These are phyloP conservation scores for Prinsepia uniflora DNA, from an alignment of 306 rosid genomes.

Conservation along the genomic window DNA sequence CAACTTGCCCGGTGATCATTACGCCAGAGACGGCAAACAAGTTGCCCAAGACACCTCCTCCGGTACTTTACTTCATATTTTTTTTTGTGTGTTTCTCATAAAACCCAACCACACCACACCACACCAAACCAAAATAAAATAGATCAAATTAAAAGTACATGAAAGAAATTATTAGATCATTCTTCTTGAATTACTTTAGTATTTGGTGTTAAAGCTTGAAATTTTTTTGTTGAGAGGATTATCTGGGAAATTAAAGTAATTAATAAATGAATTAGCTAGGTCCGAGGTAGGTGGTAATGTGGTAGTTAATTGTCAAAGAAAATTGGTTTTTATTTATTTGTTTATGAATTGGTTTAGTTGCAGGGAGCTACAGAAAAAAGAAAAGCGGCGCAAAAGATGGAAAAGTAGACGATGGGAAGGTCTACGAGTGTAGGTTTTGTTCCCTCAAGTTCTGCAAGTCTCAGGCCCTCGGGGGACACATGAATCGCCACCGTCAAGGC, in stretches of 20 bases:
- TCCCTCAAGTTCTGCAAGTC: constrained; percentile 99
- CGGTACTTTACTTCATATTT: constrained; percentile 26
- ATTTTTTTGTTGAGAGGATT: not conserved
- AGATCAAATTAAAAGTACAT: too few species aligned
- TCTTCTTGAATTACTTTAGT: not conserved
- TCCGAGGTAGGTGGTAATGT: constrained; percentile 21
- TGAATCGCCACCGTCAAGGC: constrained; percentile 99
- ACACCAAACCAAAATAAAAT: too few species aligned
- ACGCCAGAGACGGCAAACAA: constrained; percentile 58
- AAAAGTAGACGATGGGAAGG: constrained; percentile 81
- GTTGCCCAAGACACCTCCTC: constrained; percentile 40
- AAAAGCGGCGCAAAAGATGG: constrained; percentile 81
- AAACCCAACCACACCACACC: too few species aligned
- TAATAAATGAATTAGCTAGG: not conserved
- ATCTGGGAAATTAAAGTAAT: constrained; percentile 17
- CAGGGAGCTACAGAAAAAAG: constrained; percentile 72
- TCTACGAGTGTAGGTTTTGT: constrained; percentile 97
- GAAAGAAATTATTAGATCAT: too few species aligned
- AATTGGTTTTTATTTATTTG: constrained; percentile 16
- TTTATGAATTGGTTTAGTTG: constrained; percentile 31
- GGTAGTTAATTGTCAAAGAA: constrained; percentile 10
- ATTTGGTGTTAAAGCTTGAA: not conserved
- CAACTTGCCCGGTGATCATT: constrained; percentile 80
- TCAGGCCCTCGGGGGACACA: constrained; percentile 99
- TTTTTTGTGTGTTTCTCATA: too few species aligned